Percentiles rank a stretch among this genome's conserved stretches.
Evolutionary conservation across 352 stramenopile species (phyloP).

Genomic region (Pythium oligandrum): DNA sequence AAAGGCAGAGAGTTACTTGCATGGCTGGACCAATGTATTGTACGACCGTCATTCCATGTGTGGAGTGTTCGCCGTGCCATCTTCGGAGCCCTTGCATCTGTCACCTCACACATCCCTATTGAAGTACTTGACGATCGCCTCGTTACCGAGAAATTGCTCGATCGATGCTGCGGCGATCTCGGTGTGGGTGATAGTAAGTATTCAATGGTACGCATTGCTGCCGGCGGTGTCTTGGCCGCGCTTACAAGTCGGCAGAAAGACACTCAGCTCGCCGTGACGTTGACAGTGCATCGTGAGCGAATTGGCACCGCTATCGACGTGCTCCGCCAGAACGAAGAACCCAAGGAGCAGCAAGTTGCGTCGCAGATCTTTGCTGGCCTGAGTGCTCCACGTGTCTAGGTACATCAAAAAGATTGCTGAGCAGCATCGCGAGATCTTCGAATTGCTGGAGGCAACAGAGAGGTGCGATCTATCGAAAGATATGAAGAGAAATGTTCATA

Average conservation of each 20-base stretch:
- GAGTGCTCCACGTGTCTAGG: neutral
- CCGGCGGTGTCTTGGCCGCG: conserved; percentile 37
- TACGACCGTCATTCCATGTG: conserved; percentile 33
- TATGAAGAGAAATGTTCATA: too few species aligned
- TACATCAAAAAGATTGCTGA: too few species aligned
- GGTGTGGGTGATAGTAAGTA: conserved; percentile 69
- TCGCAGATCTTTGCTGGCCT: conserved; percentile 43
- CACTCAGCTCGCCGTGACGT: conserved; percentile 30
- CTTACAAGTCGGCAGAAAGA: conserved; percentile 32
- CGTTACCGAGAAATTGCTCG: conserved; percentile 31
- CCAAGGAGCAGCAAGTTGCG: conserved; percentile 55
- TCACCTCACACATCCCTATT: conserved; percentile 27
- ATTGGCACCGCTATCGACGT: conserved; percentile 34
- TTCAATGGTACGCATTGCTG: conserved; percentile 61
- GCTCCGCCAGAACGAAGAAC: conserved; percentile 47
- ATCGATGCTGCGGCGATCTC: conserved; percentile 41
- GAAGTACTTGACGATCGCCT: conserved; percentile 16
- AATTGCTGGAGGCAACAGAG: too few species aligned
- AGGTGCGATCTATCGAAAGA: too few species aligned
- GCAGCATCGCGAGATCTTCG: too few species aligned
- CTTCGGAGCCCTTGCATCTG: conserved; percentile 32
- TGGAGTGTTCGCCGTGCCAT: conserved; percentile 69
- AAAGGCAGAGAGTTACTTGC: conserved; percentile 22
- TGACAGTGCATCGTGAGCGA: conserved; percentile 48
- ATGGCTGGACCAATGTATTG: conserved; percentile 47